Percentiles rank a stretch among this genome's conserved stretches.
Evolutionary conservation across 192 early-diverging fungal species (phyloP).

Genomic region (Backusella circina): DNA sequence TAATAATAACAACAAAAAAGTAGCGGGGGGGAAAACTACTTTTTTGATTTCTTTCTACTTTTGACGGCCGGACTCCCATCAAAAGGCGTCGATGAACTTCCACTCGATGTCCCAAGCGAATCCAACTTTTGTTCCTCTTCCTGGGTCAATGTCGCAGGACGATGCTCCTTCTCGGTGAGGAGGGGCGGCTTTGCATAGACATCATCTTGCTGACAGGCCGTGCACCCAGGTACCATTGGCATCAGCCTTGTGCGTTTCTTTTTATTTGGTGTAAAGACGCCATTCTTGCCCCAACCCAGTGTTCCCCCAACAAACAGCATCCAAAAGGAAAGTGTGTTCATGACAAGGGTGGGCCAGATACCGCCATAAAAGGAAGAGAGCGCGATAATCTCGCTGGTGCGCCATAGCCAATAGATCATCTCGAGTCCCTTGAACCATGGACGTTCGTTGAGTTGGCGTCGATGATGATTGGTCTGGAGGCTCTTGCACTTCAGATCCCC

Average conservation of each 20-base stretch:
- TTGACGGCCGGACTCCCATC: not conserved
- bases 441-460: not conserved
- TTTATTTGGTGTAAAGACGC: not conserved
- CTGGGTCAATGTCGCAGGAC: not conserved
- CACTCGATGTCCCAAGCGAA: not conserved
- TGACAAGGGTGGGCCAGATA: constrained; percentile 27
- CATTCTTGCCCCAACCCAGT: constrained; percentile 3
- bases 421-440: constrained; percentile 14
- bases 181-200: not conserved
- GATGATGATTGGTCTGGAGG: not conserved
- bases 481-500: constrained; percentile 2
- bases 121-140: not conserved
- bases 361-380: constrained; percentile 32
- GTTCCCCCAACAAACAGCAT: constrained; percentile 20
- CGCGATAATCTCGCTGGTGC: constrained; percentile 23
- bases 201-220: constrained; percentile 1
- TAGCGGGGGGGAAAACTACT: not conserved
- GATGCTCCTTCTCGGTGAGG: not conserved
- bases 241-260: not conserved
- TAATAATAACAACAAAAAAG: not conserved
- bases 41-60: not conserved
- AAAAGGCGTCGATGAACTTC: not conserved
- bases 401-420: constrained; percentile 29
- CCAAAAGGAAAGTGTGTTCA: constrained; percentile 26
- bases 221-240: not conserved